Conservation (phyloP, 169 alveolate genomes). For the Eimeria praecox region DNA sequence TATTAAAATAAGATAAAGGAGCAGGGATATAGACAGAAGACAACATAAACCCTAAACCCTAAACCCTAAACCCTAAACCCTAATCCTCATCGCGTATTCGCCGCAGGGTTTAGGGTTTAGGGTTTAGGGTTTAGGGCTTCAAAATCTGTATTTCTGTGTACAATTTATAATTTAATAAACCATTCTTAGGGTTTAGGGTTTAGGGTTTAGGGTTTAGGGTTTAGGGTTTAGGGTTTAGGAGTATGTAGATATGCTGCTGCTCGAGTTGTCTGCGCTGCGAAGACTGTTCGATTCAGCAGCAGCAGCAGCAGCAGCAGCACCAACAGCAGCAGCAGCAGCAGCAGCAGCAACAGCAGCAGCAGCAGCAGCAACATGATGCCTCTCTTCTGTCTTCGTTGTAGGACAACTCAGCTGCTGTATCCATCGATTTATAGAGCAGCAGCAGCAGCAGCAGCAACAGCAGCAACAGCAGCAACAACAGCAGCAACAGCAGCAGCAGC, state of each 20-base stretch:
- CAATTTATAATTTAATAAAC: no score
- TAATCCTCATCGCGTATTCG: not conserved
- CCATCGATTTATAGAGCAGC: no score
- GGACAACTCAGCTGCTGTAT: no score
- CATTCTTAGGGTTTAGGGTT: conserved; percentile 13
- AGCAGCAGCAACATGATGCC: not conserved
- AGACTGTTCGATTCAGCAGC: no score
- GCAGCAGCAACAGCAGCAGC: no score
- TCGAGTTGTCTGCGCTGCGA: not conserved
- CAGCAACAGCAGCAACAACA: no score
- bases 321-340: no score
- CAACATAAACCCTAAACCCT: not conserved
- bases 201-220: conserved; percentile 54
- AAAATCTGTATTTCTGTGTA: no score
- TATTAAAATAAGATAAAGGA: not conserved
- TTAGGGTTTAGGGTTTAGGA: conserved; percentile 8
- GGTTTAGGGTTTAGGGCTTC: conserved; percentile 7
- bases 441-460: no score
- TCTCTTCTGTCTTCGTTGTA: not conserved
- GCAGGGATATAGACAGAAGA: no score
- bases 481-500: no score
- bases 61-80: conserved; percentile 31
- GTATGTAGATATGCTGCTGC: not conserved
- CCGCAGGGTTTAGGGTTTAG: conserved; percentile 16
- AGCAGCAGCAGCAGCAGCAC: no score